Base-by-base conservation (phyloP, 2,329 filamentous ascomycete genomes). In the Fusarium hainanense region DNA sequence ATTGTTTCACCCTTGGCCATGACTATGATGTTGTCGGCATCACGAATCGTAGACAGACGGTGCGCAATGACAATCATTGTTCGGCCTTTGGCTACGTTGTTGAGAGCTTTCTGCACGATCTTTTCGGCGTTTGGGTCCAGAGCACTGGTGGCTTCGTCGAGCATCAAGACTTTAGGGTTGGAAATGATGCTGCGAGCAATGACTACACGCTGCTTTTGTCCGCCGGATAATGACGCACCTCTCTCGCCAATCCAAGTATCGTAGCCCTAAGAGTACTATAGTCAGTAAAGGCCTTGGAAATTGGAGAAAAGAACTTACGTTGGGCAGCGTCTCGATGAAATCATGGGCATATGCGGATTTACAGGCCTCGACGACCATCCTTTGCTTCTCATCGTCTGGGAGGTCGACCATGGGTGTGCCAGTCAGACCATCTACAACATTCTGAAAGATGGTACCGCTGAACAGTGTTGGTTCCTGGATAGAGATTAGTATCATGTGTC, bases 61-160 rank as follows among this genome's bases (percentile, higher is more conserved):
- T 90, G 88, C 1, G 90, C 89, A 62, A 92, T 90, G 21, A 89
- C 84, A 44, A 92, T 87, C 4, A 89, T 91, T 2, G 90, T 92
- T 20, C 89, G 82, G 25, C 85, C 85, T 46, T 83, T 81, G 3
- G 87, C 87, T 10, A 80, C 79, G 8, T 85, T 83, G 65, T 87
- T 85, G 21, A 90, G 80, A 0, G 87, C 87, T 52, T 82, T 77
- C 66, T 90, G 87, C 1, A 90, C 88, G 23, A 86, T 81, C 28
- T 81, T 80, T 54, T 85, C 82, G 4, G 83, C 80, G 14, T 80
- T 80, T 4, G 82, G 80, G 43, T 84, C 82, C 12, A 84, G 75
- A 2, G 90, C 88, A 49, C 86, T 89, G 0, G 90, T 92, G 3
- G 90, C 90, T 76, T 93, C 90, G 68, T 93, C 90, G 2, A 92